Percentiles rank a stretch among this genome's conserved stretches.
These are phyloP conservation scores for Canna indica DNA, from an alignment of 176 grass and related monocot species.

Conservation along the genomic window DNA sequence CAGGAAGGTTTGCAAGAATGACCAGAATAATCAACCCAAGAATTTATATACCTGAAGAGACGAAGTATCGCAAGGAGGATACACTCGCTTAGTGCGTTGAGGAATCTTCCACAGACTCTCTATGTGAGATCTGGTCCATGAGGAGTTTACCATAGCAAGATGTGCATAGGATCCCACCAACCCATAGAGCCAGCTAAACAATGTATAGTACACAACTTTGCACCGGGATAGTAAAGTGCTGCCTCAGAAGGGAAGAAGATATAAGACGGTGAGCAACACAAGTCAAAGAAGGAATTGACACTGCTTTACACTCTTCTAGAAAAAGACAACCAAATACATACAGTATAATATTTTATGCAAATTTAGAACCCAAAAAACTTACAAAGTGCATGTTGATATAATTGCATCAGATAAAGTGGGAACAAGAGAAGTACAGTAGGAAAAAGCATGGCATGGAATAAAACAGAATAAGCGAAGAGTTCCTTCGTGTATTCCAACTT, in stretches of 20 bases:
- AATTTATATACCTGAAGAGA: conserved; percentile 44
- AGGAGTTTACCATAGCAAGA: conserved; percentile 96
- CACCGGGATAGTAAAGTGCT: conserved; percentile 71
- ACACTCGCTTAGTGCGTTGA: conserved; percentile 63
- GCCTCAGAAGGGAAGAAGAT: conserved; percentile 18
- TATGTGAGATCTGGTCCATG: conserved; percentile 88
- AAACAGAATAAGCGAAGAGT: background rate
- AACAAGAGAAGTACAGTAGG: background rate
- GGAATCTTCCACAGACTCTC: conserved; percentile 76
- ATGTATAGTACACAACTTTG: conserved; percentile 80
- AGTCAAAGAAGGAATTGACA: background rate
- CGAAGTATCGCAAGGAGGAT: conserved; percentile 88
- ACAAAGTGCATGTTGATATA: background rate
- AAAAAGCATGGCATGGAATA: background rate
- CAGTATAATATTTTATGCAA: too few relatives aligned
- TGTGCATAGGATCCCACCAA: conserved; percentile 74
- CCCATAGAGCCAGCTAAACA: conserved; percentile 93
- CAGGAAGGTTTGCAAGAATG: background rate
- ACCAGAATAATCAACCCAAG: background rate
- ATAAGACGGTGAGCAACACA: background rate
- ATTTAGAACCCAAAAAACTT: too few relatives aligned
- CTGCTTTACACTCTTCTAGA: background rate
- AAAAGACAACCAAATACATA: background rate
- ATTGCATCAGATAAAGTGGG: background rate
- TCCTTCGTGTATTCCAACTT: background rate